phyloP scores from a whole-genome alignment of 2,329 filamentous ascomycete species.

The Stagonosporopsis tanaceti region DNA sequence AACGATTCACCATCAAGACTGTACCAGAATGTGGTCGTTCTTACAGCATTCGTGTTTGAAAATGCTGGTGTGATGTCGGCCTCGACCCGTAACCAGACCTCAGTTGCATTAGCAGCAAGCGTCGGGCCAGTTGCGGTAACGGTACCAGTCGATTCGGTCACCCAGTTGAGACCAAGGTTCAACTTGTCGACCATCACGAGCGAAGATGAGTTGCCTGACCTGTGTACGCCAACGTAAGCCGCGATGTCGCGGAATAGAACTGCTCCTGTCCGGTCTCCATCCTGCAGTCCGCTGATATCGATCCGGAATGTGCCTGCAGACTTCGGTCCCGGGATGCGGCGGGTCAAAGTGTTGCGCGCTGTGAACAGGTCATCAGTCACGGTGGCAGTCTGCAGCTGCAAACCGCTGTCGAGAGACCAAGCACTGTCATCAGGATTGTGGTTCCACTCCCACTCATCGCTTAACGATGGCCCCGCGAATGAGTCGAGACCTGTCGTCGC shows the following conservation, averaged over 20 bases:
- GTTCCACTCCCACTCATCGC: constrained; percentile 67
- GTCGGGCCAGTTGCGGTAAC: constrained; percentile 37
- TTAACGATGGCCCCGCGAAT: constrained; percentile 55
- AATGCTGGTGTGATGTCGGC: constrained; percentile 50
- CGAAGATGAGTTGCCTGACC: constrained; percentile 48
- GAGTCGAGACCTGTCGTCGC: constrained; percentile 54
- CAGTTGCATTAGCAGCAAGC: constrained; percentile 24
- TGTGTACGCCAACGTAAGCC: constrained; percentile 62
- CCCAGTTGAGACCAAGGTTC: constrained; percentile 48
- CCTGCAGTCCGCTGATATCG: constrained; percentile 58
- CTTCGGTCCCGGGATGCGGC: constrained; percentile 52
- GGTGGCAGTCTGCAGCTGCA: constrained; percentile 60
- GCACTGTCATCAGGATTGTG: constrained; percentile 64
- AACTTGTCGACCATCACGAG: constrained; percentile 51
- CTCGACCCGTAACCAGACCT: constrained; percentile 45
- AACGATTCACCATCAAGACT: constrained; percentile 48
- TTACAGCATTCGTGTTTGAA: constrained; percentile 24
- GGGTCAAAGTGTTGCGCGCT: constrained; percentile 54
- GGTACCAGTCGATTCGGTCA: constrained; percentile 42
- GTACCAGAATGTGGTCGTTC: constrained; percentile 47
- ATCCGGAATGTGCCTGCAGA: constrained; percentile 60
- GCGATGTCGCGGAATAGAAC: constrained; percentile 62
- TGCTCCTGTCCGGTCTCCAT: constrained; percentile 63
- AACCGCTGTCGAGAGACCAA: constrained; percentile 55
- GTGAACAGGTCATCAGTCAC: constrained; percentile 61